Base-by-base conservation (phyloP, 768 basidiomycete species). In the Sutorius australiensis region DNA sequence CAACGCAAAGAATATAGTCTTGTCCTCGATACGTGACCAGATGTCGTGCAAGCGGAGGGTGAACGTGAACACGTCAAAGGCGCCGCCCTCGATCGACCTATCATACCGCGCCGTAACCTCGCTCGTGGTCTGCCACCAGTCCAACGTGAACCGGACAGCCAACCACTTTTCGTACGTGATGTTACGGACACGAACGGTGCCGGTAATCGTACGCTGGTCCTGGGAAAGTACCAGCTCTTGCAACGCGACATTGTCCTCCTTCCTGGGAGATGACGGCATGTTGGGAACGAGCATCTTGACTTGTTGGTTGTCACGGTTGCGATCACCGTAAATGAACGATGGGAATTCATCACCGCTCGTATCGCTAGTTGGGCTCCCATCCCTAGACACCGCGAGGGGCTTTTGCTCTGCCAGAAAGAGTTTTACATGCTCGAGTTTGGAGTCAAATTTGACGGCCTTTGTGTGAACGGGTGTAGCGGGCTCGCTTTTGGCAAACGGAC, bases 321-420 rank as follows among this genome's bases (percentile, higher is more conserved):
- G 63, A 39, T 72, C 67, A 10, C 80, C 85, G 57, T 79, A 88
- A 41, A 87, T 81, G 60, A 85, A 87, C 28, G 79, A 72, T 1
- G 86, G 85, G 59, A 88, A 87, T 55, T 89, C 89, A 40, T 90
- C 88, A n/a, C 84, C 86, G 16, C 84, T 87, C 51, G 84, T 89
- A 62, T 92, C 84, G 58, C 83, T 88, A 5, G 86, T 89, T 5
- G 94, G 95, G 59, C 89, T 90, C 0, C 92, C 93, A 59, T 92
- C 87, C 42, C 95, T 82, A 12, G 87, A 91, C 16, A 99, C 95
- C 1, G 95, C 94, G 8, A 91, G 78, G 6, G 95, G 95, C 66
- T 93, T 93, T 71, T 98, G 95, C 72, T 93, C 90, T 12, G 95
- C 86, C 51, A 95, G 76, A 76, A 98, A 98, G 43, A 95, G 80